Percentiles rank a stretch among this genome's conserved stretches.
Evolutionary conservation across 2,329 filamentous ascomycete genomes (phyloP).

Genomic region (Ceratocystis destructans): DNA sequence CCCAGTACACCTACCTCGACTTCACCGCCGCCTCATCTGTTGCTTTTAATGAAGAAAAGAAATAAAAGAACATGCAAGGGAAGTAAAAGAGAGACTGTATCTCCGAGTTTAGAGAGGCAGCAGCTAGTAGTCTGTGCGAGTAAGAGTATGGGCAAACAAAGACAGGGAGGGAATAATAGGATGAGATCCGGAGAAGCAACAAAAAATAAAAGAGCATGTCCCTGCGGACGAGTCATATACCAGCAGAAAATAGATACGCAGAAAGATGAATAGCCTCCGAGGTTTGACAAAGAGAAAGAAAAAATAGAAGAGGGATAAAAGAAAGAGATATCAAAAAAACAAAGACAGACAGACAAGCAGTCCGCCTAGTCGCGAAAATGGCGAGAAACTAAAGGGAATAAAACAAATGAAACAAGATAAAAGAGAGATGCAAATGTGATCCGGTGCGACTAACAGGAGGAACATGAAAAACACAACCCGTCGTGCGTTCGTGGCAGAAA

Average conservation of each 20-base stretch:
- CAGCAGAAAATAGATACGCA: slow-evolving; percentile 15
- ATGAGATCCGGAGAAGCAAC: neutral
- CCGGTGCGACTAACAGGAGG: neutral
- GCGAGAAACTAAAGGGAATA: neutral
- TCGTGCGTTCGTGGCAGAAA: slow-evolving; percentile 2
- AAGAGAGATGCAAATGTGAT: neutral
- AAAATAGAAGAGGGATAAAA: neutral
- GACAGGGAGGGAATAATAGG: neutral
- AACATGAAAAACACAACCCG: slow-evolving; percentile 7
- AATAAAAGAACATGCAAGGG: too few relatives aligned
- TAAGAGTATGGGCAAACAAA: neutral
- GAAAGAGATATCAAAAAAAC: neutral
- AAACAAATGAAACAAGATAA: neutral
- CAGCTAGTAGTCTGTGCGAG: too few relatives aligned
- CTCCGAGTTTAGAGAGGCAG: too few relatives aligned
- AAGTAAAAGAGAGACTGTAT: too few relatives aligned
- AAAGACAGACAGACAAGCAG: too few relatives aligned
- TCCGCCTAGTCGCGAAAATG: too few relatives aligned
- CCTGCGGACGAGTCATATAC: slow-evolving; percentile 18
- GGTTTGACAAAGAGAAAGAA: slow-evolving; percentile 13
- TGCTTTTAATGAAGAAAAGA: too few relatives aligned
- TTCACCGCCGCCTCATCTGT: too few relatives aligned
- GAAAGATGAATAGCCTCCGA: slow-evolving; percentile 11
- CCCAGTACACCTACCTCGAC: too few relatives aligned
- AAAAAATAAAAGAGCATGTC: slow-evolving; percentile 10